phyloP scores from a whole-genome alignment of 2,329 filamentous ascomycete species.

The Cladosporium oxysporum region DNA sequence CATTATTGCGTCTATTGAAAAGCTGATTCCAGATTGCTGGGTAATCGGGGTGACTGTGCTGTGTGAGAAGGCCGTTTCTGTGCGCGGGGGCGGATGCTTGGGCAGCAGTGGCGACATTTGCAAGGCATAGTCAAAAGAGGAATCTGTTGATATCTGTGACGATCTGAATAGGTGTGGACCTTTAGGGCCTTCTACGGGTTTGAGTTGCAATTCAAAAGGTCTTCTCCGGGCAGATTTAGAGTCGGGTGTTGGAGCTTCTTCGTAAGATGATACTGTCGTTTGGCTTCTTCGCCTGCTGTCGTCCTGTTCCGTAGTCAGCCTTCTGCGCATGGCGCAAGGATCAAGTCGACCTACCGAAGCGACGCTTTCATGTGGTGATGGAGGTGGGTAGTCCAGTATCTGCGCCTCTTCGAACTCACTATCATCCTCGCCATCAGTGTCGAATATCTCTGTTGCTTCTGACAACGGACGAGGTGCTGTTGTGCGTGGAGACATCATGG shows the following conservation, averaged over 20 bases:
- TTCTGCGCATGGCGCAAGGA: not conserved
- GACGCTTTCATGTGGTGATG: slow-evolving; percentile 65
- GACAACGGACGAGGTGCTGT: slow-evolving; percentile 62
- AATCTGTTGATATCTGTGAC: slow-evolving; percentile 61
- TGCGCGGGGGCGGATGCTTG: slow-evolving; percentile 53
- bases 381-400: slow-evolving; percentile 1
- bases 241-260: slow-evolving; percentile 74
- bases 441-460: slow-evolving; percentile 74
- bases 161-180: slow-evolving; percentile 85
- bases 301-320: slow-evolving; percentile 30
- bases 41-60: slow-evolving; percentile 33
- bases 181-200: slow-evolving; percentile 74
- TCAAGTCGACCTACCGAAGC: slow-evolving; percentile 63
- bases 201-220: slow-evolving; percentile 64
- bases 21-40: slow-evolving; percentile 23
- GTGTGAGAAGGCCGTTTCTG: slow-evolving; percentile 46
- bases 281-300: slow-evolving; percentile 69
- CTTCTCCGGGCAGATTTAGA: slow-evolving; percentile 61
- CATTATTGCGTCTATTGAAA: slow-evolving; percentile 34
- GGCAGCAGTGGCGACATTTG: slow-evolving; percentile 75
- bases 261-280: slow-evolving; percentile 83
- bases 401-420: slow-evolving; percentile 53
- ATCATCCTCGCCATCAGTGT: slow-evolving; percentile 71
- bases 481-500: slow-evolving; percentile 19
- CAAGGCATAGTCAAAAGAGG: slow-evolving; percentile 55